Evolutionary conservation across 2,329 filamentous ascomycete species (phyloP), one percentile per base, ranked within the genome.

Genomic region (Penicillium brasilianum): DNA sequence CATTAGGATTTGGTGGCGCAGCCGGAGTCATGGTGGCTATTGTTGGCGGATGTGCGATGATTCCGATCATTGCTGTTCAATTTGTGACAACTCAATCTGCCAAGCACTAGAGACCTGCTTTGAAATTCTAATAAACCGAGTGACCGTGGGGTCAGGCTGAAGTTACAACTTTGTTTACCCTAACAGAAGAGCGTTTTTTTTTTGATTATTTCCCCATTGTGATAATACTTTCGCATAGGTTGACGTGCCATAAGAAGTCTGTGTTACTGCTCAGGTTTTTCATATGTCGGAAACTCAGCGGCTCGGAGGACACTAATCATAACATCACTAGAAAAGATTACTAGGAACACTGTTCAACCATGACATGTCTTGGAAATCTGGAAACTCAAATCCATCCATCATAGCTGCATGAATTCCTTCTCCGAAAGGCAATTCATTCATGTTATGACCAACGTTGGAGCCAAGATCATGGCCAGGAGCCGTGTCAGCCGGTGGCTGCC

Each of bases 1-100:
- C 66, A 4, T 60, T 78, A 3, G 74, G 77, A 0, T 44, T 79
- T 4, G 64, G 66, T 13, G 70, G 65, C 3, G 77, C 73, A 16
- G 74, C 75, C 1, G 78, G 76, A 0, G 69, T 80, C 4, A 72
- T 72, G 59, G 69, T 70, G 39, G 77, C 66, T 0, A 71, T 81
- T n/a, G 72, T 81, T 14, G 69, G 73, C 16, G 75, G 65, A 13
- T 69, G 71, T 43, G 70, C 72, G 18, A 64, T 78, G 9, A 11
- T 74, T 16, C 73, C 76, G 1, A 72, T 69, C 11, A 63, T 75
- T 1, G 68, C 73, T 2, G 51, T 77, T 37, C 77, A 79, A 28
- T 66, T 68, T 25, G 58, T 64, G 11, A 58, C 68, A 4, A 52
- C 53, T 2, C 36, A 56, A 34, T 30, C 32, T 22, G 58, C 58